These are phyloP conservation scores for Prunus yedoensis DNA, from an alignment of 331 rosid species.

Conservation along the genomic window DNA sequence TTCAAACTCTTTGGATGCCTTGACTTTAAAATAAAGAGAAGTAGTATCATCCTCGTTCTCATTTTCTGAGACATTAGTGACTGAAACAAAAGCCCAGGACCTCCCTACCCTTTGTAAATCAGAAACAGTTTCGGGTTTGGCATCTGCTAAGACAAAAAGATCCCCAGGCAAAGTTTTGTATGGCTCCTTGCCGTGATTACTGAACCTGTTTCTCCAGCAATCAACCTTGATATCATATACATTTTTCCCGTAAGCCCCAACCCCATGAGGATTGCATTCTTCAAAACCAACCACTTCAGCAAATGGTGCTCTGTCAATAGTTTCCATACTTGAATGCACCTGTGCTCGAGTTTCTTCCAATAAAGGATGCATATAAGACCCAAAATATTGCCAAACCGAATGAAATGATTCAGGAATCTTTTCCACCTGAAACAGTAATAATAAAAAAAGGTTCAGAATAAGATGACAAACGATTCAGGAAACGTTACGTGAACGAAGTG, in stretches of 20 bases:
- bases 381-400: slow-evolving; percentile 11
- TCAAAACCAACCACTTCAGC: slow-evolving; percentile 12
- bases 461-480: background rate
- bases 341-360: slow-evolving; percentile 27
- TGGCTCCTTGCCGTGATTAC: slow-evolving; percentile 5
- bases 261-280: background rate
- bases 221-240: slow-evolving; percentile 19
- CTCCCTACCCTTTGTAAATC: slow-evolving; percentile 9
- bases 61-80: slow-evolving; percentile 6
- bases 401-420: slow-evolving; percentile 21
- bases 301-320: slow-evolving; percentile 19
- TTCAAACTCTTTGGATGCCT: slow-evolving; percentile 2
- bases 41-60: too few species aligned
- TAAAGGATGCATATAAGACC: slow-evolving; percentile 15
- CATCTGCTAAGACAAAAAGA: slow-evolving; percentile 20
- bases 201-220: slow-evolving; percentile 13
- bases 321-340: slow-evolving; percentile 11
- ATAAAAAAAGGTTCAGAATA: background rate
- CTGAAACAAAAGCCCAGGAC: slow-evolving; percentile 18
- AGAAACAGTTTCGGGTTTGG: background rate
- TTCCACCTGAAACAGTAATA: slow-evolving; percentile 12
- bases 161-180: slow-evolving; percentile 23
- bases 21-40: background rate
- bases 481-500: background rate
- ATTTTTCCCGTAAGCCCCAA: background rate